Evolutionary conservation across 2,329 filamentous ascomycete genomes (phyloP).

Genomic region (Elsinoe ampelina): DNA sequence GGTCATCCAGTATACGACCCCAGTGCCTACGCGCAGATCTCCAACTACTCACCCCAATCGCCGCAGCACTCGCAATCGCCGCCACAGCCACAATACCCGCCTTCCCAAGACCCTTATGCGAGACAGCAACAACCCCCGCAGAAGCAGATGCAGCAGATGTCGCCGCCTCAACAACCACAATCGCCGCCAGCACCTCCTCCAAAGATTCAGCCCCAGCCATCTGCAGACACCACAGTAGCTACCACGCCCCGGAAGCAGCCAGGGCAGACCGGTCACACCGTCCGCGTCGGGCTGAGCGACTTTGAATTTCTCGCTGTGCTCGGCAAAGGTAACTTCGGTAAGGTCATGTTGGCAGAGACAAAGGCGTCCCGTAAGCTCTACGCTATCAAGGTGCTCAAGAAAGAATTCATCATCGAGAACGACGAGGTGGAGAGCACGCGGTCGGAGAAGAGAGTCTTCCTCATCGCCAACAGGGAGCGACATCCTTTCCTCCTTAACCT

Average conservation of each 20-base stretch:
- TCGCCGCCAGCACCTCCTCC: constrained; percentile 33
- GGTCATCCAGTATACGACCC: constrained; percentile 63
- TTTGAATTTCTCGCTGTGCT: constrained; percentile 98
- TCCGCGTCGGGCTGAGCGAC: constrained; percentile 88
- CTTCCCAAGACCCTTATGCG: constrained; percentile 35
- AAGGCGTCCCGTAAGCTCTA: constrained; percentile 88
- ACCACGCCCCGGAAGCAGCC: constrained; percentile 57
- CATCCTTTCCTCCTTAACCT: constrained; percentile 93
- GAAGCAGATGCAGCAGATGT: constrained; percentile 33
- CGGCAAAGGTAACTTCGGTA: constrained; percentile 98
- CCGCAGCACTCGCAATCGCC: constrained; percentile 35
- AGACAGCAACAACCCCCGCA: constrained; percentile 46
- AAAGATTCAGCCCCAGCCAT: constrained; percentile 17
- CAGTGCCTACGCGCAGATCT: constrained; percentile 56
- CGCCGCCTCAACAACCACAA: constrained; percentile 32
- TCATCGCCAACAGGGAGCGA: constrained; percentile 92
- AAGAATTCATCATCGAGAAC: constrained; percentile 99
- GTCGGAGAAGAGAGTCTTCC: constrained; percentile 93
- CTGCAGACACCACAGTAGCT: constrained; percentile 38
- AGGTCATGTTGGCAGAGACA: constrained; percentile 98
- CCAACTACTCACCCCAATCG: constrained; percentile 31
- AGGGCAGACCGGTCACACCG: constrained; percentile 69
- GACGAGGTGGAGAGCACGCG: constrained; percentile 97
- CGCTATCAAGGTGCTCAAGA: constrained; percentile 98
- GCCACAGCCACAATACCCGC: constrained; percentile 45